Base-by-base conservation (phyloP, 2,329 filamentous ascomycete species). In the Arthrobotrys entomopaga region DNA sequence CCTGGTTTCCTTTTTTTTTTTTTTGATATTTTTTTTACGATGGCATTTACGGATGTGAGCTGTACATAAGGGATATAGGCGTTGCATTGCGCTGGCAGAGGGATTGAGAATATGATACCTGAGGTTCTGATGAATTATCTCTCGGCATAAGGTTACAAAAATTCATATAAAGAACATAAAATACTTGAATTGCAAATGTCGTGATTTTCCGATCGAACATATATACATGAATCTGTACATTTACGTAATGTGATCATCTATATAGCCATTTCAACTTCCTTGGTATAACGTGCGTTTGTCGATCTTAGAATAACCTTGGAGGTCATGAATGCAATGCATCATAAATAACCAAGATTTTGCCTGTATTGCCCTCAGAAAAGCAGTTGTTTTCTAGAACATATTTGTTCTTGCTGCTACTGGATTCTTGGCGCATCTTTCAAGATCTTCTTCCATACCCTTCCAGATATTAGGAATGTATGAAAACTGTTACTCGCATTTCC, bases 51-150 rank as follows among this genome's bases (percentile, higher is more conserved):
- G 69, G 69, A 73, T 73, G 69, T 65, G 16, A 15, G 65, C 42
- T 72, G 67, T 72, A 72, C 56, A 72, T 65, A 60, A 65, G 69
- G 38, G n/a, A 22, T 61, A 64, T 40, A 57, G 69, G 69, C 69
- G 69, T 73, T 73, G 61, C 49, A 66, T 61, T 63, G 56, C 49
- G 54, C 34, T 52, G 63, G 61, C 5, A 42, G 49, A 73, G 53
- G 26, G 48, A 22, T 66, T n/a, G 40, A 49, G 61, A 64, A 66
- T 73, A 73, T 73, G 69, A 73, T 73, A 73, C 69, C 69, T 73
- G 26, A 63, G 61, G 50, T 46, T 64, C 40, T 56, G 29, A 34
- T 34, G 29, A 34, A 34, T 34, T 8, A 34, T 34, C 29, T 34
- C 29, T 34, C 29, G 10, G 29, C 29, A 34, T 10, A 34, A 34